Evolutionary conservation across 768 basidiomycete species (phyloP), one percentile per base, ranked within the genome.

Genomic region (Termitomyces sp.): DNA sequence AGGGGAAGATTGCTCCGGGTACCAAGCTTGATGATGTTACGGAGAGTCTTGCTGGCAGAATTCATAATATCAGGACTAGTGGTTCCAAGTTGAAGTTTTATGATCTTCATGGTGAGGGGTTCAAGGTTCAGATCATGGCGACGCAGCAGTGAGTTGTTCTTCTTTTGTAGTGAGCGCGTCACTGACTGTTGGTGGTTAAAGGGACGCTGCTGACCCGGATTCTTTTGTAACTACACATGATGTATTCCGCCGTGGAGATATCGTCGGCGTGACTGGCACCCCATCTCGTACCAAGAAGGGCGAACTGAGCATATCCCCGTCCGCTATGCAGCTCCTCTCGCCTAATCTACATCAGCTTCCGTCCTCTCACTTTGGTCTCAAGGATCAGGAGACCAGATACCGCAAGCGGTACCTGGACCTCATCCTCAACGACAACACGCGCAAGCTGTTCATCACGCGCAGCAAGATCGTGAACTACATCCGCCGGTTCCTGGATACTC

Each of bases 341-440:
- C 97, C 97, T 36, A 97, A 97, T 75, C 79, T 99, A 24, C 96
- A 98, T 75, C 94, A 95, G 71, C 82, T 98, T 12, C 96, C 96
- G 55, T 94, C 91, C 0, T 79, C 83, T 56, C 92, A 94, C 74
- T 95, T 90, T 60, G 97, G 96, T 44, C 79, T 99, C 66, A 96
- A 96, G 80, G 96, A 99, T 73, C 91, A 94, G 70, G 97, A 98
- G 75, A 92, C 92, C 37, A 86, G 97, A 44, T 98, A 98, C 79
- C 84, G 97, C 73, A 98, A 98, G 87, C 89, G 97, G 54, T 98
- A 98, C 77, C 86, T 99, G 61, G 97, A 99, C 73, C 86, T 99
- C 60, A 97, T 99, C 75, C 80, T 99, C 72, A 95, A 91, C 71
- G 88, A 91, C 41, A 82, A 85, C 63, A 92, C 93, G 18, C 87